phyloP scores from a whole-genome alignment of 108 stramenopile genomes.

The Seminavis robusta region DNA sequence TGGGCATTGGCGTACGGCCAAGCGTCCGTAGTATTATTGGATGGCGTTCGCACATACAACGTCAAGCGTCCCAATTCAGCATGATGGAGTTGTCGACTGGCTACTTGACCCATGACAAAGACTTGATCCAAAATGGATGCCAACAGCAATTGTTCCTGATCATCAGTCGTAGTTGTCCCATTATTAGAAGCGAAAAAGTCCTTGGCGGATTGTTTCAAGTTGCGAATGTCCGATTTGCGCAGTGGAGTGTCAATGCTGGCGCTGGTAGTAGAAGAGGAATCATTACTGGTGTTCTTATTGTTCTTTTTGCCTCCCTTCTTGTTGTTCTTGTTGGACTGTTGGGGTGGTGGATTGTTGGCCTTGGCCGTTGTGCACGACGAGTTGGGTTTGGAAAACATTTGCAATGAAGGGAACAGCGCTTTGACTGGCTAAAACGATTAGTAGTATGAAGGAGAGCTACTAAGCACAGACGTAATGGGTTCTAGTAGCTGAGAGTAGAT shows the following conservation, averaged over 20 bases:
- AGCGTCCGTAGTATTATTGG: constrained; percentile 21
- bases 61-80: not conserved
- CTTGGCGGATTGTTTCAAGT: constrained; percentile 38
- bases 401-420: too few species aligned
- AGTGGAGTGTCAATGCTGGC: constrained; percentile 59
- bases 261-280: constrained; percentile 4
- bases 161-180: constrained; percentile 4
- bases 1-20: constrained; percentile 22
- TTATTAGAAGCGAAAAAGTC: constrained; percentile 26
- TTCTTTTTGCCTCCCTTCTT: not conserved
- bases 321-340: too few species aligned
- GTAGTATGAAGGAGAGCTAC: too few species aligned
- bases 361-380: too few species aligned
- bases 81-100: not conserved
- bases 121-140: constrained; percentile 5
- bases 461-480: too few species aligned
- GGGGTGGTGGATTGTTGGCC: too few species aligned
- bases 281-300: not conserved
- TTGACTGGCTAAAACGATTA: too few species aligned
- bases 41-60: constrained; percentile 10
- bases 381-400: too few species aligned
- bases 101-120: constrained; percentile 33
- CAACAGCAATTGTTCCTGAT: not conserved
- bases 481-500: too few species aligned
- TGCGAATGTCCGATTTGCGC: constrained; percentile 68